A percentile compares a stretch with the other conserved stretches of the same genome.
Conservation (phyloP, 2,329 filamentous ascomycete genomes). For the Aschersonia sp. region DNA sequence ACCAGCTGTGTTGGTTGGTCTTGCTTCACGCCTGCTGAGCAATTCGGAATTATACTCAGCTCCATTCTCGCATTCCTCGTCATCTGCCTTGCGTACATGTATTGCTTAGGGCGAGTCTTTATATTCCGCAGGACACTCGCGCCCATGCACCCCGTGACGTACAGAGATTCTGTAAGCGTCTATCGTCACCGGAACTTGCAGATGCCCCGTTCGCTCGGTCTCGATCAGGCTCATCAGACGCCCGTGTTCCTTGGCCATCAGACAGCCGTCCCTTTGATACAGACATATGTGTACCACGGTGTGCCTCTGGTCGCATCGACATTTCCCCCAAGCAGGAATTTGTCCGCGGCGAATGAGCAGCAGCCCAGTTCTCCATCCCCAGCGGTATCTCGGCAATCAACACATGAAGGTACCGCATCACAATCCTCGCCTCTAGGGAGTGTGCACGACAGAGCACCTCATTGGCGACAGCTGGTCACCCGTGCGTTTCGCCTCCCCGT, state of each 20-base stretch:
- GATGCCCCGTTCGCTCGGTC: background rate
- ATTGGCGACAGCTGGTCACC: conserved; percentile 14
- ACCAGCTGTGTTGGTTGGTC: conserved; percentile 19
- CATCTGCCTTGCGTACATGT: conserved; percentile 18
- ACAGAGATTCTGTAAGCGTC: background rate
- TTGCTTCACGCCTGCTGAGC: conserved; percentile 21
- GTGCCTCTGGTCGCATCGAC: background rate
- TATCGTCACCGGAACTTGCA: background rate
- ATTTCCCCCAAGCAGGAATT: background rate
- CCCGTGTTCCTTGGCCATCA: background rate
- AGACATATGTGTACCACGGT: background rate
- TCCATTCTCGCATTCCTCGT: conserved; percentile 14
- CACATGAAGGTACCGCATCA: background rate
- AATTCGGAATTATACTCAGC: conserved; percentile 25
- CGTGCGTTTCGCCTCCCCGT: conserved; percentile 13
- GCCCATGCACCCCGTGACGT: background rate
- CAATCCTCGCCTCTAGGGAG: background rate
- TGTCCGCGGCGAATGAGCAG: background rate
- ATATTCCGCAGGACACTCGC: background rate
- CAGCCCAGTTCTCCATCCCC: background rate
- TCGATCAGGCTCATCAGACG: background rate
- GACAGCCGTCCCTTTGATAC: background rate
- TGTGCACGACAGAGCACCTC: conserved; percentile 5
- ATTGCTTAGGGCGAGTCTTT: conserved; percentile 16
- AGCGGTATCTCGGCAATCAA: background rate